A percentile compares a stretch with the other conserved stretches of the same genome.
These are phyloP conservation scores for Plasmodium yoelii DNA, from an alignment of 169 alveolate genomes.

Conservation along the genomic window DNA sequence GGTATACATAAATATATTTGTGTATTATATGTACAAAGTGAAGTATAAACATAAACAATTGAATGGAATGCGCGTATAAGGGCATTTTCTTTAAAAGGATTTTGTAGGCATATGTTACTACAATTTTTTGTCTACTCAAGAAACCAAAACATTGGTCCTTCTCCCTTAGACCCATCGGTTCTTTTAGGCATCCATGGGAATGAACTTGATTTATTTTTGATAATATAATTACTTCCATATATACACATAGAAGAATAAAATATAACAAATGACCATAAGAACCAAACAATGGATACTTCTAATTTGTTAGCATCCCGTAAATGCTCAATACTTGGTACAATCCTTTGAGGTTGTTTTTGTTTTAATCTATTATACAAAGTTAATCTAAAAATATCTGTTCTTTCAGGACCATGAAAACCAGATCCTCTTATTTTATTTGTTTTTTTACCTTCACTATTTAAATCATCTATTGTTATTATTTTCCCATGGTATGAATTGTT, in stretches of 20 bases:
- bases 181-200: slow-evolving; percentile 90
- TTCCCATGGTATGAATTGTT: slow-evolving; percentile 80
- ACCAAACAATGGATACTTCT: slow-evolving; percentile 86
- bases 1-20: too few relatives aligned
- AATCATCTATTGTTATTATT: slow-evolving; percentile 82
- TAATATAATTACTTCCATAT: slow-evolving; percentile 81
- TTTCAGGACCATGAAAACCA: slow-evolving; percentile 93
- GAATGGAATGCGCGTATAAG: too few relatives aligned
- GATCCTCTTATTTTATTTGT: slow-evolving; percentile 87
- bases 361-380: slow-evolving; percentile 90
- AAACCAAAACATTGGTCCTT: slow-evolving; percentile 86
- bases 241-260: slow-evolving; percentile 79
- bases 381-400: slow-evolving; percentile 87
- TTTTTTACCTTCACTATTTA: slow-evolving; percentile 73
- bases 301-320: slow-evolving; percentile 84
- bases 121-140: slow-evolving; percentile 61
- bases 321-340: slow-evolving; percentile 85
- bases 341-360: slow-evolving; percentile 89
- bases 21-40: not conserved
- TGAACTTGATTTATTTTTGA: slow-evolving; percentile 82
- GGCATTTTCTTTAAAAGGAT: too few relatives aligned
- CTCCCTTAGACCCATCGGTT: slow-evolving; percentile 86
- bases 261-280: slow-evolving; percentile 81
- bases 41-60: not conserved
- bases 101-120: not conserved